phyloP scores from a whole-genome alignment of 1,139 yeast genomes.

The Nakaseomyces nivariensis region DNA sequence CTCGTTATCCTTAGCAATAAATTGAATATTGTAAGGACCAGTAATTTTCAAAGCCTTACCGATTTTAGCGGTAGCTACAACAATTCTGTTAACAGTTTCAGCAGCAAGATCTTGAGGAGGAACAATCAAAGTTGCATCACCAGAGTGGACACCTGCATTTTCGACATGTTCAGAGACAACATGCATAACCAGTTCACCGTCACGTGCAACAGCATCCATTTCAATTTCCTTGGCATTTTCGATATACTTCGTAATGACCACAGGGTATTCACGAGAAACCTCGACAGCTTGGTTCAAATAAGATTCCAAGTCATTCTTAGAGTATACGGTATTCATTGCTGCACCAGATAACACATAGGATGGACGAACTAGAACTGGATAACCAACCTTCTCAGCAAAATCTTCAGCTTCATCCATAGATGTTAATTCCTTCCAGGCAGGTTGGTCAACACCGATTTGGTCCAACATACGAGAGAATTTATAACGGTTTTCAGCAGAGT shows the following conservation, averaged over 20 bases:
- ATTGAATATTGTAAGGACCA: constrained; percentile 97
- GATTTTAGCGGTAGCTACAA: constrained; percentile 90
- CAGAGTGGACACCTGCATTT: constrained; percentile 99
- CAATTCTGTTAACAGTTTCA: constrained; percentile 84
- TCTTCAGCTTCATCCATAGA: constrained; percentile 88
- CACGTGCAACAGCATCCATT: constrained; percentile 96
- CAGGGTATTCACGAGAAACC: constrained; percentile 96
- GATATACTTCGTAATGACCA: constrained; percentile 91
- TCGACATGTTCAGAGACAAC: constrained; percentile 98
- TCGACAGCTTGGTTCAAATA: constrained; percentile 91
- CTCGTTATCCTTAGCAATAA: constrained; percentile 83
- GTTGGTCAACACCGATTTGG: constrained; percentile 94
- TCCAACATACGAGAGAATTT: constrained; percentile 97
- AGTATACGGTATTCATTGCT: constrained; percentile 95
- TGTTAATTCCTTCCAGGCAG: constrained; percentile 98
- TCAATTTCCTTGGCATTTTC: constrained; percentile 98
- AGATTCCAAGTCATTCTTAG: constrained; percentile 78
- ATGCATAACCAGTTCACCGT: constrained; percentile 92
- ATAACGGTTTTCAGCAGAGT: constrained; percentile 95
- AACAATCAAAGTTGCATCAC: constrained; percentile 95
- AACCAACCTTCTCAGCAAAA: constrained; percentile 83
- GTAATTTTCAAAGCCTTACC: constrained; percentile 94
- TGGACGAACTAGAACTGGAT: constrained; percentile 96
- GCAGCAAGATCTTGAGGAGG: constrained; percentile 95
- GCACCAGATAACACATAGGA: constrained; percentile 97